These are phyloP conservation scores for Phyllosticta paracitricarpa DNA, from an alignment of 2,329 filamentous ascomycete species.

Conservation along the genomic window DNA sequence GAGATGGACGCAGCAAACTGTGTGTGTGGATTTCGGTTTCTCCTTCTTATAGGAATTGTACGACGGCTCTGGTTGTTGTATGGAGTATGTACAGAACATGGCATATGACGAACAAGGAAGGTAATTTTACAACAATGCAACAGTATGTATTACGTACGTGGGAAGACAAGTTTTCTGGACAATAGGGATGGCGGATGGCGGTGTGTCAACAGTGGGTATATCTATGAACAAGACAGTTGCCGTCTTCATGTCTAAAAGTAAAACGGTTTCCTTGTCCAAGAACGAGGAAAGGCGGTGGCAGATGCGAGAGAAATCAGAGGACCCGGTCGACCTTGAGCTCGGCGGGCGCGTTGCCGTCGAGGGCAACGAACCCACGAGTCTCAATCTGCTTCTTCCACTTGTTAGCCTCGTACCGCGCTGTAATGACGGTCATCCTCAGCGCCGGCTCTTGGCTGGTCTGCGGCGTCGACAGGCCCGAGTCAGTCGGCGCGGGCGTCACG, in stretches of 20 bases:
- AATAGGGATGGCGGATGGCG: neutral
- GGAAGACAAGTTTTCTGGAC: neutral
- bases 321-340: conserved; percentile 1
- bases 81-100: neutral
- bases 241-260: neutral
- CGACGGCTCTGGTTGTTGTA: no score
- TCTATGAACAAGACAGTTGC: neutral
- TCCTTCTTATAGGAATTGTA: no score
- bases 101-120: neutral
- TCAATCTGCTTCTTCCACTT: conserved; percentile 71
- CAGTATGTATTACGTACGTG: neutral
- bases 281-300: neutral
- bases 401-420: conserved; percentile 61
- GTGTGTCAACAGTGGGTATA: neutral
- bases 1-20: no score
- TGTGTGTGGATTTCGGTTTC: no score
- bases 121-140: neutral
- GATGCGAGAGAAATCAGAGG: neutral
- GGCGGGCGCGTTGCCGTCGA: conserved; percentile 14
- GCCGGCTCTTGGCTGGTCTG: conserved; percentile 40
- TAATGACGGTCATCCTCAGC: conserved; percentile 65
- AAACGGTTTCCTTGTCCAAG: neutral
- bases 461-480: conserved; percentile 17
- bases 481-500: conserved; percentile 14
- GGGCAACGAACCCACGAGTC: conserved; percentile 35